Conservation (phyloP, 805 yeast genomes). For the Zygosaccharomyces bisporus region DNA sequence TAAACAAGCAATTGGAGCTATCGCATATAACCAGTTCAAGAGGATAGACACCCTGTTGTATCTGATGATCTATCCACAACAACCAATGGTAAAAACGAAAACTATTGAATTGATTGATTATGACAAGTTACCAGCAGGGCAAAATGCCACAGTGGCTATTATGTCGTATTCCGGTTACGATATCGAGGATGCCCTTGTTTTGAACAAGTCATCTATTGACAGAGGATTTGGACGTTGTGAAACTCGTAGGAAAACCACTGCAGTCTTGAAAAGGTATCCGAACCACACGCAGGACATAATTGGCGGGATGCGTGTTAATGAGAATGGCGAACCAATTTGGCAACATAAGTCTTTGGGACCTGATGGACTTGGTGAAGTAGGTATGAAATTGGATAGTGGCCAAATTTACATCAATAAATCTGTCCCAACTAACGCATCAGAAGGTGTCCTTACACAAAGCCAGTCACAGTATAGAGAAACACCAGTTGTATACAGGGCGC, state of each 20-base stretch:
- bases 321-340: conserved; percentile 73
- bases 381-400: conserved; percentile 84
- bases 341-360: conserved; percentile 86
- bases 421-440: conserved; percentile 83
- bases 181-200: conserved; percentile 96
- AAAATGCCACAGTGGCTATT: conserved; percentile 97
- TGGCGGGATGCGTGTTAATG: conserved; percentile 87
- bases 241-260: conserved; percentile 86
- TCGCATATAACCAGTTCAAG: conserved; percentile 93
- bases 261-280: conserved; percentile 84
- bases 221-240: conserved; percentile 98
- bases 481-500: conserved; percentile 88
- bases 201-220: conserved; percentile 89
- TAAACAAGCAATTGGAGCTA: conserved; percentile 99
- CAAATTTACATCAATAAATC: conserved; percentile 92
- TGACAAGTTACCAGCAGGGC: conserved; percentile 97
- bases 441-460: conserved; percentile 38
- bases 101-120: conserved; percentile 94
- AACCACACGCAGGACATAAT: conserved; percentile 90
- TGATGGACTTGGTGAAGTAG: conserved; percentile 96
- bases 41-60: conserved; percentile 92
- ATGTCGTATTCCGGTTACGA: conserved; percentile 99
- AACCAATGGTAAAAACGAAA: conserved; percentile 97
- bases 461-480: conserved; percentile 74
- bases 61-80: conserved; percentile 98